Evolutionary conservation across 2,329 filamentous ascomycete genomes (phyloP).

Genomic region (Sclerotinia minor): DNA sequence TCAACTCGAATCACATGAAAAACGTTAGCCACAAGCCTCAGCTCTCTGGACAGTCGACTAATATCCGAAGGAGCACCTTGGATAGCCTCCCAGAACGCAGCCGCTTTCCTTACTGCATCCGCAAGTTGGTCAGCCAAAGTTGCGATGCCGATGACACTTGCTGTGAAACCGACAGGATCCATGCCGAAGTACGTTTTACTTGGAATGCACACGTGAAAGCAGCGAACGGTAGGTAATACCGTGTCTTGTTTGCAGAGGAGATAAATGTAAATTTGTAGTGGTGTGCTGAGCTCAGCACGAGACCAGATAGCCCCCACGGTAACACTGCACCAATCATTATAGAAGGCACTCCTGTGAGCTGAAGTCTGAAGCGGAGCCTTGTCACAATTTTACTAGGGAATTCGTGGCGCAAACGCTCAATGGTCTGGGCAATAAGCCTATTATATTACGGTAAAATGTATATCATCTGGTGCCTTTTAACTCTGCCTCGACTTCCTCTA

Average conservation of each 20-base stretch:
- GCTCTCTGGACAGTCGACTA: conserved; percentile 24
- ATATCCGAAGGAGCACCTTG: conserved; percentile 28
- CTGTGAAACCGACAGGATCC: conserved; percentile 22
- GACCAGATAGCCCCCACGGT: background rate
- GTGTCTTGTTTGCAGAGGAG: too few relatives aligned
- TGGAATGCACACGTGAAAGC: background rate
- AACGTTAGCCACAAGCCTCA: conserved; percentile 21
- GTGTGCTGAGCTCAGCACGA: background rate
- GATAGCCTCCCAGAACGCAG: conserved; percentile 26
- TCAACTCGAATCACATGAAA: conserved; percentile 20
- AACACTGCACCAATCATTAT: background rate
- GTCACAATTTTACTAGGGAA: background rate
- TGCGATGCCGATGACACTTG: conserved; percentile 26
- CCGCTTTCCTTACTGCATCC: conserved; percentile 23
- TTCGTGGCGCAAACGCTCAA: background rate
- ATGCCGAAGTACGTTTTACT: background rate
- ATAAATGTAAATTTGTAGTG: background rate
- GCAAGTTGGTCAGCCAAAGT: conserved; percentile 26
- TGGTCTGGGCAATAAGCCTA: background rate
- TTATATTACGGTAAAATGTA: conserved; percentile 2
- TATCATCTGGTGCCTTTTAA: conserved; percentile 43
- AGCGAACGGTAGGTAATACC: background rate
- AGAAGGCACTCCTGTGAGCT: background rate
- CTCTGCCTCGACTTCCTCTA: conserved; percentile 69
- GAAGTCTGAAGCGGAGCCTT: background rate